These are phyloP conservation scores for Kuraishia molischiana DNA, from an alignment of 805 yeast species.

Conservation along the genomic window DNA sequence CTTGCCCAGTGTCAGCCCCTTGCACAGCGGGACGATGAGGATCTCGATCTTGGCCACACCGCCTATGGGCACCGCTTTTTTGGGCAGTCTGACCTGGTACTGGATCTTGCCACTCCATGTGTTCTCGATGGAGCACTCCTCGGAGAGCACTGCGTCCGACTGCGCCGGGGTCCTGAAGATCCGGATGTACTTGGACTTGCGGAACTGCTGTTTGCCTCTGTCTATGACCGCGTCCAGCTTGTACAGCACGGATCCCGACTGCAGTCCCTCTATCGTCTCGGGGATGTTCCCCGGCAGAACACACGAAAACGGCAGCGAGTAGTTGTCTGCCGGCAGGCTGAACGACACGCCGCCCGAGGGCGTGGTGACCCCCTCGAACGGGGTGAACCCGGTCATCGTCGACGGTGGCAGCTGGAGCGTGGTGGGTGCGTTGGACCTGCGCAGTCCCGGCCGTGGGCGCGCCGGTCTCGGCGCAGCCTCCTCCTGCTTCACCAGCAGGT, in stretches of 20 bases:
- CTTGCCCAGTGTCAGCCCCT: constrained; percentile 30
- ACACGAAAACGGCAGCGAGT: constrained; percentile 36
- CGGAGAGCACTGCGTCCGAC: constrained; percentile 25
- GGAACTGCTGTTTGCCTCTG: neutral
- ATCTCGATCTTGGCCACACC: constrained; percentile 30
- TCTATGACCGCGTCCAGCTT: constrained; percentile 31
- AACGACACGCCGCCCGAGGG: constrained; percentile 19
- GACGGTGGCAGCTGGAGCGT: neutral
- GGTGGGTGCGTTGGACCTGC: neutral
- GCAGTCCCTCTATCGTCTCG: constrained; percentile 42
- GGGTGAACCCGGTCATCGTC: neutral
- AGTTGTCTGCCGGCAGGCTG: constrained; percentile 40
- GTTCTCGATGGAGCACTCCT: constrained; percentile 35
- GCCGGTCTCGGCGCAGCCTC: neutral
- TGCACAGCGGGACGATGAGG: constrained; percentile 34
- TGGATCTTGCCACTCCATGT: constrained; percentile 46
- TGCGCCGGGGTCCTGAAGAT: constrained; percentile 33
- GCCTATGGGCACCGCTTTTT: constrained; percentile 37
- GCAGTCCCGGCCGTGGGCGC: neutral
- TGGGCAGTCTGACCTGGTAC: constrained; percentile 32
- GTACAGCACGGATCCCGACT: constrained; percentile 31
- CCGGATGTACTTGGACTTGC: constrained; percentile 26
- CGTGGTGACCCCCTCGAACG: constrained; percentile 2
- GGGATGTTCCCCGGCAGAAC: constrained; percentile 35
- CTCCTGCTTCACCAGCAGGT: constrained; percentile 2